These are phyloP conservation scores for Setomelanomma holmii DNA, from an alignment of 2,329 filamentous ascomycete genomes.

Conservation along the genomic window DNA sequence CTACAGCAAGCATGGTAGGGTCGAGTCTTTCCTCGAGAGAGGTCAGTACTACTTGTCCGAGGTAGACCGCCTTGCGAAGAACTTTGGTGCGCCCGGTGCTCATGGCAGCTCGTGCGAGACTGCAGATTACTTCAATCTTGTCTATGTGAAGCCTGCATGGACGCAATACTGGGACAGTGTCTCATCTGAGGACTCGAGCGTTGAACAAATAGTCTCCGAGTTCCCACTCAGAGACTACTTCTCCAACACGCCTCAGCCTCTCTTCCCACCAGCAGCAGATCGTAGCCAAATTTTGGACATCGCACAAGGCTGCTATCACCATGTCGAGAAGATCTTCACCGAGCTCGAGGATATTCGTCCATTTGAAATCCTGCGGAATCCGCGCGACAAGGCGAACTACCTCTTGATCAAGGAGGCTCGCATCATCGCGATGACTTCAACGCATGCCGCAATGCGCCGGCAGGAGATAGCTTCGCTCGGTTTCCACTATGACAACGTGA, in stretches of 20 bases:
- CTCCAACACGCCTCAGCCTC: constrained; percentile 80
- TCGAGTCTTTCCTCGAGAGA: constrained; percentile 94
- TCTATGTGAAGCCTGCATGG: constrained; percentile 91
- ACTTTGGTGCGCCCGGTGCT: constrained; percentile 87
- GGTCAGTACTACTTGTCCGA: constrained; percentile 79
- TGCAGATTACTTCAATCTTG: constrained; percentile 92
- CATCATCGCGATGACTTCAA: constrained; percentile 98
- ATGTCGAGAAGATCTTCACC: constrained; percentile 88
- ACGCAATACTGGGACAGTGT: constrained; percentile 76
- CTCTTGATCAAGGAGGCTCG: constrained; percentile 94
- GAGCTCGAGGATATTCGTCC: constrained; percentile 92
- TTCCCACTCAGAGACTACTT: constrained; percentile 95
- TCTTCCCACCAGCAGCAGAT: constrained; percentile 74
- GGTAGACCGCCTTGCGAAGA: constrained; percentile 84
- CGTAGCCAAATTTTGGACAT: constrained; percentile 76
- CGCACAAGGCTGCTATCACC: constrained; percentile 82
- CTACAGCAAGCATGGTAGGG: constrained; percentile 92
- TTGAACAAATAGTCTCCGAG: constrained; percentile 69
- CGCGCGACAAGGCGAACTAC: constrained; percentile 94
- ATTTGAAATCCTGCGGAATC: constrained; percentile 89
- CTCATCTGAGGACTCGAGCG: constrained; percentile 62
- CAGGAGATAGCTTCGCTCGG: constrained; percentile 90
- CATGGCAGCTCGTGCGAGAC: constrained; percentile 97
- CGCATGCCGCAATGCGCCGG: constrained; percentile 92
- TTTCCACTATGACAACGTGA: constrained; percentile 95